Evolutionary conservation across 176 grass and related monocot species (phyloP), one percentile per base, ranked within the genome.

Genomic region (Ampelocalamus luodianensis): DNA sequence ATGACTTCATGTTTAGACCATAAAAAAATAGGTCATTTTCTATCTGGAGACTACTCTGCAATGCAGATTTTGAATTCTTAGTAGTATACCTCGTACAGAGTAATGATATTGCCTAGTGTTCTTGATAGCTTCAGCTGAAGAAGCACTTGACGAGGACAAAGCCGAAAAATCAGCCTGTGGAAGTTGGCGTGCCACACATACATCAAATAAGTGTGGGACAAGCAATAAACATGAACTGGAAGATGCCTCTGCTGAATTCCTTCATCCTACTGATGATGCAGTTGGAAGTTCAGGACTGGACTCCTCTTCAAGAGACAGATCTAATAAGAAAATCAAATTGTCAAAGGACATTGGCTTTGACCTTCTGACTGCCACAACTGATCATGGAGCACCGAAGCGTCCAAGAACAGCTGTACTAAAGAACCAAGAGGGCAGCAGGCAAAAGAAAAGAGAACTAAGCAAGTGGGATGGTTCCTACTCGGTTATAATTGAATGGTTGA

Each of bases 311-410:
- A 79, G 62, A 83, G 74, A 68, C 3, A 61, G 10, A 34, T 69
- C 45, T 74, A 77, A 54, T 62, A 92, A 85, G 86, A 92, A 89
- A 84, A 68, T 83, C 38, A 92, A 78, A 84, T 53, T 87, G 72
- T 65, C 50, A 5, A 82, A 87, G 72, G 81, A 87, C 71, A 39
- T 62, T 79, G 18, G 29, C 26, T 82, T 38, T 63, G 74, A 71
- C 24, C 55, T 11, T 75, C 34, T 7, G n/a, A 85, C 29, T 8
- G 5, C 11, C 23, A 37, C 58, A 76, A 62, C 32, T 79, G 37
- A 32, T 76, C 62, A 82, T 44, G 68, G 79, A 71, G 65, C 71
- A 73, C 82, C 46, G 10, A 93, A 93, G 72, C 82, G 82, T 24
- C 59, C 54, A 60, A 86, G 78, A 88, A 80, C 85, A 50, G 32